Evolutionary conservation across 129 eudicot species (phyloP).

Genomic region (Erigeron canadensis): DNA sequence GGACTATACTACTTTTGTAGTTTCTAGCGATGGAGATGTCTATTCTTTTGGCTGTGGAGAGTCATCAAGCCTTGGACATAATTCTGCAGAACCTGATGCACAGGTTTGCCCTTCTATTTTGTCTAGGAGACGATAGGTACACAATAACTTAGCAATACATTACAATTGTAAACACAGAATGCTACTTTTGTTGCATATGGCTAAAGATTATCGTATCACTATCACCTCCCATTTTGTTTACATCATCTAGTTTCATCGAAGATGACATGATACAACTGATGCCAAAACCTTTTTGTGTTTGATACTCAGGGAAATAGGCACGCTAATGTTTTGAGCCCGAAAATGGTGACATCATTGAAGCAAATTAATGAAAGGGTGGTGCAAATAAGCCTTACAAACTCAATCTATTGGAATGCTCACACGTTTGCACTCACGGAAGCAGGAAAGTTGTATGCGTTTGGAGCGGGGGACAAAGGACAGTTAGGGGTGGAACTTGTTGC

Average conservation of each 20-base stretch:
- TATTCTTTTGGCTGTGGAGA: slow-evolving; percentile 98
- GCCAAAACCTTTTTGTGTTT: not conserved
- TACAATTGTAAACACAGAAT: no score
- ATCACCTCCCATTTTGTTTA: no score
- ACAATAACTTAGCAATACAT: not conserved
- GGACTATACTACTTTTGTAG: slow-evolving; percentile 90
- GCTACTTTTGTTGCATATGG: no score
- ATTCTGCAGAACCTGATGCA: slow-evolving; percentile 54
- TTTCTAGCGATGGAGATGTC: slow-evolving; percentile 76
- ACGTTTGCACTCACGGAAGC: slow-evolving; percentile 85
- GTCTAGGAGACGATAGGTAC: not conserved
- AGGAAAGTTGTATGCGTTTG: slow-evolving; percentile 74
- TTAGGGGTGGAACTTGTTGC: slow-evolving; percentile 68
- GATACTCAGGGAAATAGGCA: slow-evolving; percentile 58
- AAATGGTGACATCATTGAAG: slow-evolving; percentile 61
- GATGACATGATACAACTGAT: not conserved
- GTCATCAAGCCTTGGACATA: slow-evolving; percentile 92
- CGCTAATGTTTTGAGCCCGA: slow-evolving; percentile 65
- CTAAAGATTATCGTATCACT: no score
- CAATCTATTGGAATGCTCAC: slow-evolving; percentile 81
- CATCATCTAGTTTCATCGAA: no score
- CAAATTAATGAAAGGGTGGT: slow-evolving; percentile 74
- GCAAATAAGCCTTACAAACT: slow-evolving; percentile 85
- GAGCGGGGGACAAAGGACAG: slow-evolving; percentile 94
- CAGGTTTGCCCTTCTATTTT: slow-evolving; percentile 46